Percentiles rank a stretch among this genome's conserved stretches.
Conservation (phyloP, 495 filamentous ascomycete species). For the Astrothelium subdiscretum region DNA sequence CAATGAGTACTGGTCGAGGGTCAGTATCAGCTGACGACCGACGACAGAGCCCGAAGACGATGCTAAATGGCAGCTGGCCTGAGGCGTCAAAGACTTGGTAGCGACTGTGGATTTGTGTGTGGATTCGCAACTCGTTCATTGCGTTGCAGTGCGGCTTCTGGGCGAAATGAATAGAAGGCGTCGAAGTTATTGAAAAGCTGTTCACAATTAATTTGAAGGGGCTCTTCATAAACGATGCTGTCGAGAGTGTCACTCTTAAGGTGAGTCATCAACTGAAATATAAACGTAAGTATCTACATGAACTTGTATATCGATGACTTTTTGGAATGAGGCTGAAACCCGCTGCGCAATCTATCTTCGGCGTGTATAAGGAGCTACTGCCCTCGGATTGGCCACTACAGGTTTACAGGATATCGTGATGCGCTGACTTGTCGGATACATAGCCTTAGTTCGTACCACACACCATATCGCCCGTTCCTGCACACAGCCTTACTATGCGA, state of each 20-base stretch:
- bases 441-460: not conserved
- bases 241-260: no score
- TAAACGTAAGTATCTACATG: not conserved
- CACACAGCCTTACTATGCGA: not conserved
- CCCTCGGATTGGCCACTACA: not conserved
- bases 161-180: not conserved
- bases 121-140: conserved; percentile 18
- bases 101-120: conserved; percentile 14
- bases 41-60: conserved; percentile 19
- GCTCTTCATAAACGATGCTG: not conserved
- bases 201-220: not conserved
- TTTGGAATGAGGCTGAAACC: conserved; percentile 2
- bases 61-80: conserved; percentile 18
- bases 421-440: not conserved
- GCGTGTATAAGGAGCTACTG: not conserved
- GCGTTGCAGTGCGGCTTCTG: conserved; percentile 2
- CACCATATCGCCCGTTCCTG: not conserved
- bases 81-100: conserved; percentile 17
- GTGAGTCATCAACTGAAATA: not conserved
- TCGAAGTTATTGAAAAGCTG: not conserved
- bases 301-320: conserved; percentile 4
- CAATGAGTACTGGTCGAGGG: conserved; percentile 12
- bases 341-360: conserved; percentile 3
- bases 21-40: conserved; percentile 15
- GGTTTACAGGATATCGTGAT: not conserved